Evolutionary conservation across 352 stramenopile species (phyloP).

Genomic region (Phytopythium montanum): DNA sequence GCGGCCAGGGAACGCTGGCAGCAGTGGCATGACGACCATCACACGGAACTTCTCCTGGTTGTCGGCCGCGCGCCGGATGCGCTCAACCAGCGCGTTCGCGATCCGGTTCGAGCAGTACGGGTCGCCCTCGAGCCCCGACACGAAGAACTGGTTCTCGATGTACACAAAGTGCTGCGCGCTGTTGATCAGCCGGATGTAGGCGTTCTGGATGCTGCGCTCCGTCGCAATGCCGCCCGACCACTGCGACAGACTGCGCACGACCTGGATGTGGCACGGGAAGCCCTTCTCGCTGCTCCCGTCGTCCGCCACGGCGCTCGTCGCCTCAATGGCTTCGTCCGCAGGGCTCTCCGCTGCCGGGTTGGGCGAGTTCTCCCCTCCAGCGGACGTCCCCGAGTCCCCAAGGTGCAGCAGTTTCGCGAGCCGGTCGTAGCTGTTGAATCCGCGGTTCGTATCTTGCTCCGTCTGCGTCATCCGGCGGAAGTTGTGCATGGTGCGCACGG

Average conservation of each 20-base stretch:
- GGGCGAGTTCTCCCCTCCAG: background rate
- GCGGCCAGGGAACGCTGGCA: constrained; percentile 81
- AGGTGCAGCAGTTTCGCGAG: constrained; percentile 26
- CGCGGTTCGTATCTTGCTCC: constrained; percentile 22
- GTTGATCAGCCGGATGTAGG: constrained; percentile 87
- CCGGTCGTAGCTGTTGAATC: constrained; percentile 38
- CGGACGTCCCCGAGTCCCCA: constrained; percentile 6
- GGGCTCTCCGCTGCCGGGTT: background rate
- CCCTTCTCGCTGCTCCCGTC: constrained; percentile 4
- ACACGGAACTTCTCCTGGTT: constrained; percentile 85
- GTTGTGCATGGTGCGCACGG: constrained; percentile 44
- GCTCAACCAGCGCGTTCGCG: constrained; percentile 71
- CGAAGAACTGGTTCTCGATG: constrained; percentile 92
- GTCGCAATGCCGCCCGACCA: constrained; percentile 78
- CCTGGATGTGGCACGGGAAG: constrained; percentile 36
- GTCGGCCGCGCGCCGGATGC: constrained; percentile 68
- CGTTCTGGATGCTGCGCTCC: constrained; percentile 88
- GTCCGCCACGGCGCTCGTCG: background rate
- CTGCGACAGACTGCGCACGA: constrained; percentile 75
- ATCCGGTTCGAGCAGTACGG: constrained; percentile 77
- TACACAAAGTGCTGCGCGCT: constrained; percentile 89
- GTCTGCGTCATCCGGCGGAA: constrained; percentile 16
- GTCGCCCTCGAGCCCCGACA: constrained; percentile 85
- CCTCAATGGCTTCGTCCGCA: background rate
- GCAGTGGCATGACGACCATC: constrained; percentile 79